A percentile compares a stretch with the other conserved stretches of the same genome.
phyloP scores from a whole-genome alignment of 208 protist species.

The Entamoeba histolytica region DNA sequence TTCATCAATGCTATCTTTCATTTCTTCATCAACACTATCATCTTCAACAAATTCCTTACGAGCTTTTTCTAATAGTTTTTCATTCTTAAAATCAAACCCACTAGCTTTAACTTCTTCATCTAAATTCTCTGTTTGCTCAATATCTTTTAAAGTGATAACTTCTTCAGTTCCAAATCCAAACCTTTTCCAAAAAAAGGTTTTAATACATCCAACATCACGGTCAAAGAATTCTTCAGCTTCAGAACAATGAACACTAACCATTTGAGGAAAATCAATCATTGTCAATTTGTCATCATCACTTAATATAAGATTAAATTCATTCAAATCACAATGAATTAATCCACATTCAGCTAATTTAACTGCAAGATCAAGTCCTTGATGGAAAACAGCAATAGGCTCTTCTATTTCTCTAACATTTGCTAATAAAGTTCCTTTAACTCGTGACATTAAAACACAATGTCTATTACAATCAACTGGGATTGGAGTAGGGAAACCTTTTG shows the following conservation, averaged over 20 bases:
- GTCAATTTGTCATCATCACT: slow-evolving; percentile 57
- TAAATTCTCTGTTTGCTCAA: background rate
- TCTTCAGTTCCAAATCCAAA: background rate
- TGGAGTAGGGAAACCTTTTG: slow-evolving; percentile 65
- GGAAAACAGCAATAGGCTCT: slow-evolving; percentile 60
- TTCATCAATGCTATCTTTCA: background rate
- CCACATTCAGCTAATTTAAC: slow-evolving; percentile 65
- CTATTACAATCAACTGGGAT: slow-evolving; percentile 81
- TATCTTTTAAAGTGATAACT: background rate
- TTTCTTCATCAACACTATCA: background rate
- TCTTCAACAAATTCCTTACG: background rate
- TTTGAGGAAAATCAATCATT: slow-evolving; percentile 97
- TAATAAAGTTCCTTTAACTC: slow-evolving; percentile 50
- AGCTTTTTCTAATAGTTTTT: background rate
- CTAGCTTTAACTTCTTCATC: background rate
- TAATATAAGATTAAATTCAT: slow-evolving; percentile 95
- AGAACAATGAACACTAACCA: slow-evolving; percentile 75
- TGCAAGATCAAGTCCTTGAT: slow-evolving; percentile 62
- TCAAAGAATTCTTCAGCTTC: slow-evolving; percentile 54
- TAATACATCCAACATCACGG: background rate
- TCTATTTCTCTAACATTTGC: slow-evolving; percentile 50
- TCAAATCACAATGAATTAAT: slow-evolving; percentile 94
- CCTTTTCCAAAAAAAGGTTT: background rate
- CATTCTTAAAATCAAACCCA: background rate
- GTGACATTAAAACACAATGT: slow-evolving; percentile 84